phyloP scores from a whole-genome alignment of 352 stramenopile species.

The Globisporangium sylvaticum region DNA sequence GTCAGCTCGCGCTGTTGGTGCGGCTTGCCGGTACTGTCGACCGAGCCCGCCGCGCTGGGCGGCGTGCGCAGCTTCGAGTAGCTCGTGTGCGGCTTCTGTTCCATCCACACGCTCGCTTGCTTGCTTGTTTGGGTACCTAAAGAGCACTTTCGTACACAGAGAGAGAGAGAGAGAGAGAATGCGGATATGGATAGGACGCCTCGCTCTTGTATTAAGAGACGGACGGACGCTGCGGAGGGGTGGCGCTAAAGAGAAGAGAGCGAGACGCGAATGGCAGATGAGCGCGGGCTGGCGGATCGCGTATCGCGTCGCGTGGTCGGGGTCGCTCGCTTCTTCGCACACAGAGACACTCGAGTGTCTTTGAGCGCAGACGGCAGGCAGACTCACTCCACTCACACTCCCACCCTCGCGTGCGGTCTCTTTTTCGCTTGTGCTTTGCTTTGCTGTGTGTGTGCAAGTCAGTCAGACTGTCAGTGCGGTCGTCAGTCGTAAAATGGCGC shows the following conservation, averaged over 20 bases:
- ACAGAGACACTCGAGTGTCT: background rate
- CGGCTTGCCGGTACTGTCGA: background rate
- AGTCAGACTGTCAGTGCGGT: background rate
- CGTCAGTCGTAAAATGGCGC: background rate
- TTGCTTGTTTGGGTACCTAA: background rate
- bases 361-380: background rate
- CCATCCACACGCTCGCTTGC: background rate
- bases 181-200: background rate
- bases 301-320: background rate
- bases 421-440: background rate
- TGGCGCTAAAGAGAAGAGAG: background rate
- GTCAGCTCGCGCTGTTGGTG: conserved; percentile 14
- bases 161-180: background rate
- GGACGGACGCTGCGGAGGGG: no score
- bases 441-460: no score
- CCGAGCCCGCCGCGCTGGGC: conserved; percentile 6
- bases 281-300: background rate
- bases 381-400: background rate
- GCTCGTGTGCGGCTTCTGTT: conserved; percentile 6
- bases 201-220: background rate
- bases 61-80: conserved; percentile 43
- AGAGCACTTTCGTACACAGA: background rate
- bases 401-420: background rate
- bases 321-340: background rate
- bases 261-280: no score